Evolutionary conservation across 148 eudicot species (phyloP).

Genomic region (Nepenthes mirabilis): DNA sequence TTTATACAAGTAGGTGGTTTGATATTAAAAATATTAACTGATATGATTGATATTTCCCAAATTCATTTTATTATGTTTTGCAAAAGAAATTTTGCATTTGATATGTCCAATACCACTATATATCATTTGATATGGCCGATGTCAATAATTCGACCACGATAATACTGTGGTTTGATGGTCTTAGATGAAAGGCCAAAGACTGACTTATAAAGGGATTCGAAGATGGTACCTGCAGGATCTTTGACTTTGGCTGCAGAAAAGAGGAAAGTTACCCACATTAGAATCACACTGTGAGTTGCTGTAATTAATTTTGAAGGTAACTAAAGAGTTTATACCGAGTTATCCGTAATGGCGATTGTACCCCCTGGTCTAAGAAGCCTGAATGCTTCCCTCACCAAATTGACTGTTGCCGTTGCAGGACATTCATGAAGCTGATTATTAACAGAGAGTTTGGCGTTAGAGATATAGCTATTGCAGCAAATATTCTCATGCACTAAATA

Average conservation of each 20-base stretch:
- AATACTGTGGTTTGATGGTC: background rate
- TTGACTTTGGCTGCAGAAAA: constrained; percentile 80
- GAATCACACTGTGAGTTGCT: background rate
- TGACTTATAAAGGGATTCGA: background rate
- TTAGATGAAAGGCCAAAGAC: background rate
- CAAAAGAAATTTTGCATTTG: too few species aligned
- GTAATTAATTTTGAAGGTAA: background rate
- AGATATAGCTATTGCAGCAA: too few species aligned
- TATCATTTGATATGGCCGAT: too few species aligned
- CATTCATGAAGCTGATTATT: constrained; percentile 79
- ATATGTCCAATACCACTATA: too few species aligned
- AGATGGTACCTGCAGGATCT: constrained; percentile 73
- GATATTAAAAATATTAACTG: too few species aligned
- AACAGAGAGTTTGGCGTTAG: too few species aligned
- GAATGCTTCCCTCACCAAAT: constrained; percentile 74
- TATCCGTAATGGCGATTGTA: constrained; percentile 77
- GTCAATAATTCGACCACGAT: too few species aligned
- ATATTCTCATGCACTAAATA: too few species aligned
- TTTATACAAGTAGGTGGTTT: too few species aligned
- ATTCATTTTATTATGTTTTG: too few species aligned
- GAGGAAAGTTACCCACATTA: background rate
- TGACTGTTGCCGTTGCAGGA: constrained; percentile 65
- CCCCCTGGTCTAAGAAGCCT: constrained; percentile 95
- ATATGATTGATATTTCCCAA: too few species aligned
- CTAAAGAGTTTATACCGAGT: constrained; percentile 42